These are phyloP conservation scores for Aureobasidium sp. DNA, from an alignment of 2,329 filamentous ascomycete species.

Conservation along the genomic window DNA sequence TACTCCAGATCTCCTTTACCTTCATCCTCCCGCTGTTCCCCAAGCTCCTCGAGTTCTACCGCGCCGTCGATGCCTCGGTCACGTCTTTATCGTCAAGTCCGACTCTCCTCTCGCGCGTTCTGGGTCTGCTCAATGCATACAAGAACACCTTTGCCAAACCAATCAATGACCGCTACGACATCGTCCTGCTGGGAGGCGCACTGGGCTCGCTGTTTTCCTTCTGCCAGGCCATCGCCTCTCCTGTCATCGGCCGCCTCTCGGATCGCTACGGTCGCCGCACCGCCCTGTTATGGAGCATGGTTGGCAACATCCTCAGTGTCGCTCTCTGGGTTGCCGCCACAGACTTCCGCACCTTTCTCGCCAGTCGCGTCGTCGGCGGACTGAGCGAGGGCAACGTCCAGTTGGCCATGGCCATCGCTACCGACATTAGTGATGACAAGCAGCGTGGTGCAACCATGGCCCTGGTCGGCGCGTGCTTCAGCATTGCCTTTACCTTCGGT, in stretches of 20 bases:
- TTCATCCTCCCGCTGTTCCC: slow-evolving; percentile 97
- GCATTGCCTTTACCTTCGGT: slow-evolving; percentile 92
- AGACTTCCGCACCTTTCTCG: slow-evolving; percentile 92
- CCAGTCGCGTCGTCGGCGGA: slow-evolving; percentile 86
- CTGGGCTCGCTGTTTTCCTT: slow-evolving; percentile 90
- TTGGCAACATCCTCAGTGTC: slow-evolving; percentile 86
- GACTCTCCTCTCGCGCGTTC: slow-evolving; percentile 70
- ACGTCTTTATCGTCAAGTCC: slow-evolving; percentile 34
- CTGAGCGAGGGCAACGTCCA: slow-evolving; percentile 96
- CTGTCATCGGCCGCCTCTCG: slow-evolving; percentile 80
- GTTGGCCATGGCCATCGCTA: slow-evolving; percentile 90
- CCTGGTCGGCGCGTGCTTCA: slow-evolving; percentile 92
- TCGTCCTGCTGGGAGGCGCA: slow-evolving; percentile 88
- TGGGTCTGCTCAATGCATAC: slow-evolving; percentile 83
- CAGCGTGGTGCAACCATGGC: slow-evolving; percentile 90
- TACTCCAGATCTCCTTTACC: slow-evolving; percentile 91
- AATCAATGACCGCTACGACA: slow-evolving; percentile 95
- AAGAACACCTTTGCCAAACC: slow-evolving; percentile 87
- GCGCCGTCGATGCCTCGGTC: slow-evolving; percentile 62
- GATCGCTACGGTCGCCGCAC: slow-evolving; percentile 82
- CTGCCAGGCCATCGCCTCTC: slow-evolving; percentile 85
- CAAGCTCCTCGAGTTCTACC: slow-evolving; percentile 92
- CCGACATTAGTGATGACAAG: slow-evolving; percentile 83
- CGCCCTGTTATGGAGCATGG: slow-evolving; percentile 85
- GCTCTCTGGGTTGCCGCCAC: slow-evolving; percentile 89